A percentile compares a stretch with the other conserved stretches of the same genome.
phyloP scores from a whole-genome alignment of 2,329 filamentous ascomycete genomes.

The Colletotrichum camelliae region DNA sequence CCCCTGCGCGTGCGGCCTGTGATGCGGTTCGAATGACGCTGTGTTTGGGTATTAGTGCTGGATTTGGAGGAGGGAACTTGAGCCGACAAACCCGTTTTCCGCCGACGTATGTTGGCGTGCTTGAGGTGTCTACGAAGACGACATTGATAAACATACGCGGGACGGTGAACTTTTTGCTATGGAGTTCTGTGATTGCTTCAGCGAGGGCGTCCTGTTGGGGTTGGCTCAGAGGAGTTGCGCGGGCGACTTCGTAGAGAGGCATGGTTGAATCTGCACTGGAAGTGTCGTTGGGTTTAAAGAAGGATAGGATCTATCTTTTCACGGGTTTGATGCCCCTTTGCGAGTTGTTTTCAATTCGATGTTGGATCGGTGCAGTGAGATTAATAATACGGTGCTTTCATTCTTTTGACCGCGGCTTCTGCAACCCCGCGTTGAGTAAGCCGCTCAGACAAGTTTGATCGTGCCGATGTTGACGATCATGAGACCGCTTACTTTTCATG shows the following conservation, averaged over 20 bases:
- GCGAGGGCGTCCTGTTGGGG: not conserved
- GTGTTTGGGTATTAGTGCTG: not conserved
- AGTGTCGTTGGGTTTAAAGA: not conserved
- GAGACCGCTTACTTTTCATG: not conserved
- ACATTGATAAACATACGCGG: not conserved
- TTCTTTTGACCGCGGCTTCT: not conserved
- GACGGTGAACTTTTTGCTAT: not conserved
- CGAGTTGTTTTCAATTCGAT: not conserved
- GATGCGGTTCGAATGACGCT: not conserved
- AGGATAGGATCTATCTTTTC: not conserved
- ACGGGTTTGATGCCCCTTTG: not conserved
- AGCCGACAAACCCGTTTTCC: not conserved
- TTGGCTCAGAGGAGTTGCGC: not conserved
- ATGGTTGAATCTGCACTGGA: not conserved
- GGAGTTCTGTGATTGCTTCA: not conserved
- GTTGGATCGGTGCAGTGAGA: not conserved
- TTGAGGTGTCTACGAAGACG: not conserved
- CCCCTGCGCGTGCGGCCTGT: not conserved
- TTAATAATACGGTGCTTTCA: not conserved
- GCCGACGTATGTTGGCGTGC: not conserved
- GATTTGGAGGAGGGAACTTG: fast-evolving
- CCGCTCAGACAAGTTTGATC: not conserved
- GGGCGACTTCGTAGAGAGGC: not conserved
- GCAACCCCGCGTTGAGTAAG: not conserved
- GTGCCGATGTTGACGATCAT: not conserved